These are phyloP conservation scores for Lactifluus subvellereus DNA, from an alignment of 768 basidiomycete species.

Conservation along the genomic window DNA sequence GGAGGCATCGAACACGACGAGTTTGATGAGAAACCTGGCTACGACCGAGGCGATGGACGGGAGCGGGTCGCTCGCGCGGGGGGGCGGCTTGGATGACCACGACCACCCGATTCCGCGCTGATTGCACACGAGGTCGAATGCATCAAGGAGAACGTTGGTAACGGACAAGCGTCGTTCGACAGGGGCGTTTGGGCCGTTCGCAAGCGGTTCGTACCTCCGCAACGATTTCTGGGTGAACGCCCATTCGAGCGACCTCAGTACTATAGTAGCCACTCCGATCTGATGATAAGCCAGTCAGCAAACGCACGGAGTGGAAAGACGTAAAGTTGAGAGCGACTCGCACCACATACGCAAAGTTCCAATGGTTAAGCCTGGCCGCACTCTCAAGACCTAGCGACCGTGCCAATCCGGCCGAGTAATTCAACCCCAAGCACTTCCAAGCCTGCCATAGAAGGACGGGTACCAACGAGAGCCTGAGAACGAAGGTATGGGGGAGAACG, in stretches of 20 bases:
- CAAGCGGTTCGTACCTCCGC: conserved; percentile 2
- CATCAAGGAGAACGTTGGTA: conserved; percentile 12
- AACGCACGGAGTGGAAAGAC: neutral
- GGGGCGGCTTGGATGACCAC: conserved; percentile 14
- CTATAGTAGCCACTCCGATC: neutral
- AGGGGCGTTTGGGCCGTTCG: neutral
- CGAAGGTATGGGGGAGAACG: conserved; percentile 8
- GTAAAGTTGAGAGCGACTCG: neutral
- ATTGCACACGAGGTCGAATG: conserved; percentile 12
- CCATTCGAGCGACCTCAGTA: conserved; percentile 11
- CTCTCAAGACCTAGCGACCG: neutral
- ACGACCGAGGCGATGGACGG: neutral
- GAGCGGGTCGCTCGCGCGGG: neutral
- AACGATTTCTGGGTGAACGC: neutral
- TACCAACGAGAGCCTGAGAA: conserved; percentile 4
- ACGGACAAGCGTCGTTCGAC: conserved; percentile 4
- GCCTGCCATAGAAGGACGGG: conserved; percentile 7
- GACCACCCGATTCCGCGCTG: conserved; percentile 21
- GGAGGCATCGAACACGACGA: conserved; percentile 5
- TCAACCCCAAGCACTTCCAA: neutral
- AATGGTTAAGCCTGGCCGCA: conserved; percentile 1
- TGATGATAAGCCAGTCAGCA: neutral
- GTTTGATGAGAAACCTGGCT: neutral
- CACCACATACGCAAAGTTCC: conserved; percentile 13
- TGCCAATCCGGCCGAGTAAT: neutral